Percentiles rank a stretch among this genome's conserved stretches.
Evolutionary conservation across 345 rosid species (phyloP).

Genomic region (Acer yangbiense): DNA sequence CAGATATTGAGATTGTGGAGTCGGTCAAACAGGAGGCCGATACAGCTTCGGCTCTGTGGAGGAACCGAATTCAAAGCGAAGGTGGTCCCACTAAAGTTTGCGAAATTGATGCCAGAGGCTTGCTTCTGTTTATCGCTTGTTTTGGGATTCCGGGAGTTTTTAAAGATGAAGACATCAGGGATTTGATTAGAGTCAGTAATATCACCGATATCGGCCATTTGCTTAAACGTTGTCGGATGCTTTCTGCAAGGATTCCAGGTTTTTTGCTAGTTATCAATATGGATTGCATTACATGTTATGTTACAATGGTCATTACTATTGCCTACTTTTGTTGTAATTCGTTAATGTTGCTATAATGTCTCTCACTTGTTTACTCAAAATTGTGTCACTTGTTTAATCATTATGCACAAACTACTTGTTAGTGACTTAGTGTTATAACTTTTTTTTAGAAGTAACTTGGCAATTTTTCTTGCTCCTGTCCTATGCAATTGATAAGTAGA

Average conservation of each 20-base stretch:
- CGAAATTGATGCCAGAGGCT: constrained; percentile 65
- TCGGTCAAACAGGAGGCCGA: constrained; percentile 44
- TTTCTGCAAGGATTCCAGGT: constrained; percentile 61
- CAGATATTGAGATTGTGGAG: constrained; percentile 16
- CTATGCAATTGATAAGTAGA: neutral
- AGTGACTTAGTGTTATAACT: too few relatives aligned
- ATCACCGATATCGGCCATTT: constrained; percentile 38
- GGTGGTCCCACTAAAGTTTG: constrained; percentile 56
- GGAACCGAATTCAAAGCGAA: constrained; percentile 50
- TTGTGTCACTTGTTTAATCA: too few relatives aligned
- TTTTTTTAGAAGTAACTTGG: too few relatives aligned
- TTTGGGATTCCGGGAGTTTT: constrained; percentile 68
- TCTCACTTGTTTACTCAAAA: too few relatives aligned
- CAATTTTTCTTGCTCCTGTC: neutral
- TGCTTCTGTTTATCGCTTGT: constrained; percentile 63
- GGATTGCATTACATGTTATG: neutral
- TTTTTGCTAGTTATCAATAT: neutral
- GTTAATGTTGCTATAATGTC: neutral
- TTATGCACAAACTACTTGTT: too few relatives aligned
- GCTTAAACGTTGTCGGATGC: constrained; percentile 46
- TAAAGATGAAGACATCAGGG: constrained; percentile 48
- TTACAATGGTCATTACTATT: neutral
- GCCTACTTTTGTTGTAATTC: neutral
- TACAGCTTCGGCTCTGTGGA: constrained; percentile 61
- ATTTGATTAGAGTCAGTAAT: constrained; percentile 52